A percentile compares a stretch with the other conserved stretches of the same genome.
phyloP scores from a whole-genome alignment of 108 stramenopile species.

The Nitzschia sp. region DNA sequence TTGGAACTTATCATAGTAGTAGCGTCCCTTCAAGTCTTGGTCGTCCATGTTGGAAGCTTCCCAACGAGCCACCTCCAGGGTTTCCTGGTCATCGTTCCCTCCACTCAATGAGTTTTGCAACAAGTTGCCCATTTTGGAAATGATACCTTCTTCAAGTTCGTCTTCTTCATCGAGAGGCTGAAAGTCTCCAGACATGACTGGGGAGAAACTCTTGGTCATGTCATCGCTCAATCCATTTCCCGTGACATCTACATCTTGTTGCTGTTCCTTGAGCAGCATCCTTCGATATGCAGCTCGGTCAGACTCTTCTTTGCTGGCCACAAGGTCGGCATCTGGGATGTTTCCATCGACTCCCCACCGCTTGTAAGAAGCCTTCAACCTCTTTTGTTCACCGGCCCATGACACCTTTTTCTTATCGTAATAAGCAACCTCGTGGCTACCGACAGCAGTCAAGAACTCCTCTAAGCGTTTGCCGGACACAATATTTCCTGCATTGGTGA shows the following conservation, averaged over 20 bases:
- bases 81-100: conserved; percentile 26
- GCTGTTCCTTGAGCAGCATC: conserved; percentile 45
- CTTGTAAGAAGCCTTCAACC: conserved; percentile 53
- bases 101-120: conserved; percentile 42
- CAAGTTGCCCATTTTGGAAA: conserved; percentile 43
- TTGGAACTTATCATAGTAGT: conserved; percentile 93
- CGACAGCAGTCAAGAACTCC: conserved; percentile 64
- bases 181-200: conserved; percentile 43
- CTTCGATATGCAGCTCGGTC: conserved; percentile 58
- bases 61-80: not conserved
- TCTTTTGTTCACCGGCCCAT: conserved; percentile 42
- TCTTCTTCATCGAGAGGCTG: conserved; percentile 25
- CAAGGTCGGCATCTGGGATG: conserved; percentile 66
- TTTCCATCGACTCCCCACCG: conserved; percentile 46
- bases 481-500: conserved; percentile 87
- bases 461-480: conserved; percentile 68
- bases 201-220: conserved; percentile 25
- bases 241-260: not conserved
- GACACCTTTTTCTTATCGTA: conserved; percentile 68
- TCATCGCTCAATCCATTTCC: not conserved
- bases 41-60: conserved; percentile 34
- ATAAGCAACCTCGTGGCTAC: conserved; percentile 70
- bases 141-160: conserved; percentile 44
- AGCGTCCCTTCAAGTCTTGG: conserved; percentile 77
- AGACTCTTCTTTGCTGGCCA: conserved; percentile 63